Evolutionary conservation across 1,284 basidiomycete species (phyloP), one percentile per base, ranked within the genome.

Genomic region (Xerocomus nothofagi): DNA sequence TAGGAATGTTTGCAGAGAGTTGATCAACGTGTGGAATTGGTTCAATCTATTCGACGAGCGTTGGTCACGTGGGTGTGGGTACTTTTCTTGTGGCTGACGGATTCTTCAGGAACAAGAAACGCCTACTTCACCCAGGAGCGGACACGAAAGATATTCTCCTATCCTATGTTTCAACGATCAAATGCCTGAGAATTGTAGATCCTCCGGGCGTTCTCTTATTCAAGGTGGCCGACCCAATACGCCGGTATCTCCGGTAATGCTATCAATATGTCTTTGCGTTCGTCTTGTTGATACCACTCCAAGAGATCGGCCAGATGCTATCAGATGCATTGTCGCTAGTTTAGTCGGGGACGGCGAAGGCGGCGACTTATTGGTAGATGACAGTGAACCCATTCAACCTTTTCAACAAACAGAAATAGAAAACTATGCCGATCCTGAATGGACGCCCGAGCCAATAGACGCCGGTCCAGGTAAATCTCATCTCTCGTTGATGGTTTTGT

Each of bases 151-250:
- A 93, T 57, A 95, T 99, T 53, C 76, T 99, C 18, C 76, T 84
- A 2, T 88, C 93, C 77, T 99, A 99, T 68, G 91, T 98, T n/a
- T 86, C 88, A 2, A 94, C 93, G 2, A 98, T 99, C 62, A 87
- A 89, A 55, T 93, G 91, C 60, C 72, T 99, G 14, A 85, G 95
- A 1, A 82, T 95, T 39, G 75, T 99, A 24, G 96, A 99, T 66
- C 91, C 94, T 1, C 87, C 87, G 0, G 95, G 95, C 0, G 94
- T 98, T 0, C 75, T 99, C 3, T 74, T 99, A 4, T 92, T 88
- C 73, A 90, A 93, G 60, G 90, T 96, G 0, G 92, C 93, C 0
- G 88, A 93, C 63, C 93, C 93, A 0, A 93, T 97, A 36, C 78
- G 93, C 37, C 77, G 82, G 27, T 96, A 97, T 68, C 79, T 97